A percentile compares a stretch with the other conserved stretches of the same genome.
phyloP scores from a whole-genome alignment of 2,329 filamentous ascomycete species.

The Verticillium nonalfalfae region DNA sequence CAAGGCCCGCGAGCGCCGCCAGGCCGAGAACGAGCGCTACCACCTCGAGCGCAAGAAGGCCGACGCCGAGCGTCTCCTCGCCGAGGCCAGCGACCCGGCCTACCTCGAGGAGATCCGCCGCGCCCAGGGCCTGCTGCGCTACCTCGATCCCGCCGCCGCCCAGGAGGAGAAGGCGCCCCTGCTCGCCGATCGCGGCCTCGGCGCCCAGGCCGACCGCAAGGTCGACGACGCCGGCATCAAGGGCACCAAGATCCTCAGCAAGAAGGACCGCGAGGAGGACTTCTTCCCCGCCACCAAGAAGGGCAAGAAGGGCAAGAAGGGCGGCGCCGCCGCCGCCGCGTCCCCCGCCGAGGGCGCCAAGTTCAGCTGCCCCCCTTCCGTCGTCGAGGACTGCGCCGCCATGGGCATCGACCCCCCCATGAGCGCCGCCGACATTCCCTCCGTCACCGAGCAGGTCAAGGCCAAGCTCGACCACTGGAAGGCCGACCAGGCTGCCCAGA shows the following conservation, averaged over 20 bases:
- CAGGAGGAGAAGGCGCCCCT: slow-evolving; percentile 60
- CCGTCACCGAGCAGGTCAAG: slow-evolving; percentile 80
- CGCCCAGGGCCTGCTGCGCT: slow-evolving; percentile 79
- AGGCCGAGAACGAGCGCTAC: slow-evolving; percentile 71
- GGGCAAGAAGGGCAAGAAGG: slow-evolving; percentile 83
- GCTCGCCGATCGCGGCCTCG: slow-evolving; percentile 64
- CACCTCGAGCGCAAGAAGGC: slow-evolving; percentile 69
- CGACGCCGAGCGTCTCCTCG: slow-evolving; percentile 68
- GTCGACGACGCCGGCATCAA: slow-evolving; percentile 81
- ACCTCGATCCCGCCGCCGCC: slow-evolving; percentile 72
- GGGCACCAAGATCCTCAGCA: slow-evolving; percentile 76
- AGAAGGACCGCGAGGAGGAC: slow-evolving; percentile 82
- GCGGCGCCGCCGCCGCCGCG: slow-evolving; percentile 43
- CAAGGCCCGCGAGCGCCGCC: slow-evolving; percentile 68
- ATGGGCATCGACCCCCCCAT: slow-evolving; percentile 85
- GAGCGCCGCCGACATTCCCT: slow-evolving; percentile 74
- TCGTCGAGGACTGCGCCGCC: slow-evolving; percentile 84
- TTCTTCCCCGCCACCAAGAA: slow-evolving; percentile 79
- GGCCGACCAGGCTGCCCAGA: slow-evolving; percentile 81
- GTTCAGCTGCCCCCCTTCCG: slow-evolving; percentile 83
- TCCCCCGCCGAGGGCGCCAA: slow-evolving; percentile 13
- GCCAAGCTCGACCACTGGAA: slow-evolving; percentile 91
- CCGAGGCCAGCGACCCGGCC: slow-evolving; percentile 77
- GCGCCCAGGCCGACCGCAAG: slow-evolving; percentile 72
- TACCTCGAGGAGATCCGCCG: slow-evolving; percentile 90